Conservation (phyloP, 192 early-diverging fungal species). For the Umbelopsis sp. region DNA sequence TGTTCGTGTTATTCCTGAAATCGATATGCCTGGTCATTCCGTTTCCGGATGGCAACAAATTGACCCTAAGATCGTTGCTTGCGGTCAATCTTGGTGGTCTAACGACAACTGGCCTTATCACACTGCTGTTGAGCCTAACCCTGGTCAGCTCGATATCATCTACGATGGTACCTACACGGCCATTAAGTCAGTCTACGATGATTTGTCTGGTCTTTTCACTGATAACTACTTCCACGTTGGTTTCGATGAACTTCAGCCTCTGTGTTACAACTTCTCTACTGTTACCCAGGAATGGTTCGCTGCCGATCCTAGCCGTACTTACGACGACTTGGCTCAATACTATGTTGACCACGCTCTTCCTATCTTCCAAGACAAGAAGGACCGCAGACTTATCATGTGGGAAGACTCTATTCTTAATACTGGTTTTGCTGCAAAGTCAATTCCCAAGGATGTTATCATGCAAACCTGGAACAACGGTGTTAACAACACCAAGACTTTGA, state of each 20-base stretch:
- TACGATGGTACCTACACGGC: slow-evolving; percentile 58
- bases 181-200: slow-evolving; percentile 58
- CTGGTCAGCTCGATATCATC: slow-evolving; percentile 74
- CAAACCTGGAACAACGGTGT: slow-evolving; percentile 64
- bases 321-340: slow-evolving; percentile 43
- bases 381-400: slow-evolving; percentile 63
- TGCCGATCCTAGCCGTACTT: slow-evolving; percentile 8
- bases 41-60: slow-evolving; percentile 26
- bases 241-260: slow-evolving; percentile 67
- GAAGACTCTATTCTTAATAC: slow-evolving; percentile 67
- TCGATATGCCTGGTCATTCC: slow-evolving; percentile 84
- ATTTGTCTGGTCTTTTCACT: slow-evolving; percentile 59
- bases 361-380: slow-evolving; percentile 44
- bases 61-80: slow-evolving; percentile 41
- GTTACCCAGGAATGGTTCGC: slow-evolving; percentile 37
- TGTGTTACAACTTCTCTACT: slow-evolving; percentile 63
- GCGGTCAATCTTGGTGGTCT: slow-evolving; percentile 35
- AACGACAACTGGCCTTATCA: slow-evolving; percentile 47
- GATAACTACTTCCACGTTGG: slow-evolving; percentile 74
- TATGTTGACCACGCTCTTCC: slow-evolving; percentile 59
- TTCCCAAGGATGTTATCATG: slow-evolving; percentile 57
- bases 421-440: slow-evolving; percentile 36
- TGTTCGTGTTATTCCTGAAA: slow-evolving; percentile 82
- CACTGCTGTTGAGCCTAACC: slow-evolving; percentile 67
- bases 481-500: slow-evolving; percentile 56